Evolutionary conservation across 805 yeast species (phyloP).

Genomic region (Pichia pseudocactophila): DNA sequence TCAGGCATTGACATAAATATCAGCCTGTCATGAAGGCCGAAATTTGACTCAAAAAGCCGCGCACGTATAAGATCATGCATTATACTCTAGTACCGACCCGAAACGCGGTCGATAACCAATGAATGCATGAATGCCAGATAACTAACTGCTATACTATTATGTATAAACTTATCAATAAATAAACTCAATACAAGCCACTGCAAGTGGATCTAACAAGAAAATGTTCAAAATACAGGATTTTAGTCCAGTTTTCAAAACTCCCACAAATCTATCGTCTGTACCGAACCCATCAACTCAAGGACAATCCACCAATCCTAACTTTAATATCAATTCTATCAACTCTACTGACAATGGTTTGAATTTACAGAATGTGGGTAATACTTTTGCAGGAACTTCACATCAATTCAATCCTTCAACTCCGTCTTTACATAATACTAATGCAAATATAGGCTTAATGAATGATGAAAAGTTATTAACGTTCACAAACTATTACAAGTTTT

Average conservation of each 20-base stretch:
- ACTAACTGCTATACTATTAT: no score
- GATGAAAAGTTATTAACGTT: constrained; percentile 18
- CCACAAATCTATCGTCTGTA: constrained; percentile 2
- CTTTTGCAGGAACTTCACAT: no score
- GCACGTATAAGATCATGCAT: no score
- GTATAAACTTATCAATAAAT: no score
- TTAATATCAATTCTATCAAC: background rate
- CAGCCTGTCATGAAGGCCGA: no score
- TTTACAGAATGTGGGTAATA: background rate
- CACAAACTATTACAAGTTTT: constrained; percentile 26
- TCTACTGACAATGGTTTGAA: background rate
- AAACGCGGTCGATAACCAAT: no score
- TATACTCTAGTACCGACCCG: no score
- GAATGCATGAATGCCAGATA: no score
- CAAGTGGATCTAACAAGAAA: background rate
- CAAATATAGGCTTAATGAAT: constrained; percentile 20
- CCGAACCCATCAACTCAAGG: background rate
- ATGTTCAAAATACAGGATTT: constrained; percentile 15
- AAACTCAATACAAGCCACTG: background rate
- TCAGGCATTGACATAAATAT: no score
- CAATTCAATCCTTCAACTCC: background rate
- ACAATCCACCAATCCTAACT: background rate
- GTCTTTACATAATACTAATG: background rate
- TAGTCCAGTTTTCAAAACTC: constrained; percentile 12
- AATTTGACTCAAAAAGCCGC: no score